Percentiles rank a stretch among this genome's conserved stretches.
Evolutionary conservation across 1,284 basidiomycete genomes (phyloP).

Genomic region (Heterobasidion annosum): DNA sequence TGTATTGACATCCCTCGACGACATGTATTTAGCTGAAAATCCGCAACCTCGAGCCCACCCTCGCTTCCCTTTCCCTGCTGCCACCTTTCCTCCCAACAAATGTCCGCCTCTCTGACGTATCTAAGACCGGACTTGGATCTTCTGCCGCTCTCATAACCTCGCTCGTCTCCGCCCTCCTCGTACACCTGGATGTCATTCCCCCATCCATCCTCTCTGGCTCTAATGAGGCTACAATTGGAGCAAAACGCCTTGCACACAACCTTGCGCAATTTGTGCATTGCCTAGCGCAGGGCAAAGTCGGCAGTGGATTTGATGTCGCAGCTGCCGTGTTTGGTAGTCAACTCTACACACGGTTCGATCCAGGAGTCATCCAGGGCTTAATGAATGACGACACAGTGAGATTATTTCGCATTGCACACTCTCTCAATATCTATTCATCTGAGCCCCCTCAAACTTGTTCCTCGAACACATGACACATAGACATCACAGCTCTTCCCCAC

Average conservation of each 20-base stretch:
- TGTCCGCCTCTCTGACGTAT: constrained; percentile 68
- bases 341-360: constrained; percentile 85
- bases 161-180: constrained; percentile 77
- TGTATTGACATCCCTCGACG: constrained; percentile 2
- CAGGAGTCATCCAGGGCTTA: constrained; percentile 54
- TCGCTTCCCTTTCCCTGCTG: constrained; percentile 54
- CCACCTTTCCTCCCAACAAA: constrained; percentile 72
- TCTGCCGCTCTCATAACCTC: constrained; percentile 97
- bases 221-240: constrained; percentile 19
- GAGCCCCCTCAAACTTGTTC: constrained; percentile 1
- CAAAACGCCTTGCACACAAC: constrained; percentile 73
- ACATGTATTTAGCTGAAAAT: constrained; percentile 42
- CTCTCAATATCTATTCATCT: neutral
- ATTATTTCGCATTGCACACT: constrained; percentile 7
- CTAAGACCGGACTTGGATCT: constrained; percentile 97
- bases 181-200: constrained; percentile 66
- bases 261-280: constrained; percentile 96
- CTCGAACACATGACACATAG: constrained; percentile 3
- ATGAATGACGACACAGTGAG: constrained; percentile 41
- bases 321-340: constrained; percentile 95
- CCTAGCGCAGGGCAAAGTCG: constrained; percentile 95
- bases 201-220: constrained; percentile 31
- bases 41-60: constrained; percentile 47
- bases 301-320: constrained; percentile 95
- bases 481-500: constrained; percentile 30